Evolutionary conservation across 2,329 filamentous ascomycete species (phyloP), one percentile per base, ranked within the genome.

Genomic region (Verticillium nonalfalfae): DNA sequence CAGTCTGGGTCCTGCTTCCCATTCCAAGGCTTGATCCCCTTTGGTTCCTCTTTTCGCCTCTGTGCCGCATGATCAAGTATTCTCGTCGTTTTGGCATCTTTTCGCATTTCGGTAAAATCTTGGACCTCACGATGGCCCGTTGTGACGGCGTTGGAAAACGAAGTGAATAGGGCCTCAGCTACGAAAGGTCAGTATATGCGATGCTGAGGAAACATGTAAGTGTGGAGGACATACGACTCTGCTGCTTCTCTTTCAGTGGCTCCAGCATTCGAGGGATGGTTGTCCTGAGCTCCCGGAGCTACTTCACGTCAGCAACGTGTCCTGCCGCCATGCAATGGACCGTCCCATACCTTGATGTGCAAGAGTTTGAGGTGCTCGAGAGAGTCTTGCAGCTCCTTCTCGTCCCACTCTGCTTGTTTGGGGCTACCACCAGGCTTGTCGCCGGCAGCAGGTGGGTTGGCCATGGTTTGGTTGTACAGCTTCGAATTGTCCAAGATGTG

Each of bases 1-100:
- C 85, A 89, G 64, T 85, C 78, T 2, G 86, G 84, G 61, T 88
- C 78, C 39, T 88, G 83, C 60, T 76, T 79, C 21, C 84, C 78
- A 57, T 77, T 79, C 86, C 86, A 88, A 1, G 81, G 79, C 66
- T 79, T 82, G 65, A 88, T 86, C 4, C 80, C 82, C 58, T 79
- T 76, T 0, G 83, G 81, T 54, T 86, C 81, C 45, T 81, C 78
- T 59, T 79, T 74, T 18, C 79, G 79, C 66, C 85, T 87, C 67
- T 81, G 78, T 50, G 72, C 76, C 1, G 80, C 83, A 61, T 82
- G 78, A 11, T 81, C 77, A 60, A 88, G 74, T 11, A 85, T 75
- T 59, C 78, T 78, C 55, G 75, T 76, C 63, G 74, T 81, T 55
- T 78, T 75, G 4, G 81, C 79, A 65, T 76, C 76, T 11, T 72